phyloP scores from a whole-genome alignment of 108 stramenopile genomes.

The Epithemia pelagica region DNA sequence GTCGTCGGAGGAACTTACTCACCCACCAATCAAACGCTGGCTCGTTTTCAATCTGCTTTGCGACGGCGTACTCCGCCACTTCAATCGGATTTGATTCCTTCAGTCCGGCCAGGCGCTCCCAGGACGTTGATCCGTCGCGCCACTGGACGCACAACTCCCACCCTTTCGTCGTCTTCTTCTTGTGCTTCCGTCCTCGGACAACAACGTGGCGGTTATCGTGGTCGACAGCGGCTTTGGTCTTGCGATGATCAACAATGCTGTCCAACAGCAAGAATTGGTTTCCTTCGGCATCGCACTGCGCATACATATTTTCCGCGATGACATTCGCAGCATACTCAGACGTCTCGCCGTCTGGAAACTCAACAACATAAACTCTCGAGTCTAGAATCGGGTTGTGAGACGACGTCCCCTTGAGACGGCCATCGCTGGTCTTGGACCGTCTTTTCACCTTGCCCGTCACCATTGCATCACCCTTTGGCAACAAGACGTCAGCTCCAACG shows the following conservation, averaged over 20 bases:
- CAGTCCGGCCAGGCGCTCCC: conserved; percentile 24
- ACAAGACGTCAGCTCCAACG: conserved; percentile 12
- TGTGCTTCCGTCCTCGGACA: conserved; percentile 1
- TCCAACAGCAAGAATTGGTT: conserved; percentile 11
- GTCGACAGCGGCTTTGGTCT: neutral
- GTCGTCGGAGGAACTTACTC: conserved; percentile 12
- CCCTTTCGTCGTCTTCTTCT: conserved; percentile 34
- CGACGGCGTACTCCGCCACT: conserved; percentile 43
- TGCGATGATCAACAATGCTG: conserved; percentile 14
- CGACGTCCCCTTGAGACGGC: too few relatives aligned
- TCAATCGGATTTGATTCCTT: conserved; percentile 54
- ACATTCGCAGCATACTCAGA: conserved; percentile 46
- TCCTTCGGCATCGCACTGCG: conserved; percentile 30
- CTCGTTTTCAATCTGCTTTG: conserved; percentile 16
- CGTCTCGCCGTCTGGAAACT: conserved; percentile 42
- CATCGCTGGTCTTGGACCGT: conserved; percentile 17
- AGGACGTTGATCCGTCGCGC: conserved; percentile 24
- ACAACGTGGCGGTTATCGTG: neutral
- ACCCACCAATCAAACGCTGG: conserved; percentile 52
- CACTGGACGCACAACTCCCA: conserved; percentile 38
- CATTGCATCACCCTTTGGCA: neutral
- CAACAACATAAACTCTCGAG: conserved; percentile 25
- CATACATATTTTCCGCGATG: conserved; percentile 42
- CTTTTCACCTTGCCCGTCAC: conserved; percentile 19
- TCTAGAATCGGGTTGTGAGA: too few relatives aligned